Evolutionary conservation across 306 rosid genomes (phyloP).

Genomic region (Parietaria judaica): DNA sequence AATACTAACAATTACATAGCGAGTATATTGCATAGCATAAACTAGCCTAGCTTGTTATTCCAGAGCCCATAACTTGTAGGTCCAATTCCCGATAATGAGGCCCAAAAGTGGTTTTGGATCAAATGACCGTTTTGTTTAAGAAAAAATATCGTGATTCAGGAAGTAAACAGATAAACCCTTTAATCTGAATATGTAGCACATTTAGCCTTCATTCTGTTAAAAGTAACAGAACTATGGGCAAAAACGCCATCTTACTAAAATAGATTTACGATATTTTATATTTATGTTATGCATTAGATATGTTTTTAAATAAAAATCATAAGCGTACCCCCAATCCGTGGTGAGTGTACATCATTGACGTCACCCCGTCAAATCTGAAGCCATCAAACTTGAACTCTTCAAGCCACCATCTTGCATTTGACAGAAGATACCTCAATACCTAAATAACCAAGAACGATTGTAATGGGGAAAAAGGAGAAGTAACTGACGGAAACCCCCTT

Average conservation of each 20-base stretch:
- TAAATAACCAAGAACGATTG: constrained; percentile 21
- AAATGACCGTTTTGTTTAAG: no score
- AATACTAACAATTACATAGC: no score
- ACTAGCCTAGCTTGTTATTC: no score
- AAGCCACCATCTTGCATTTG: constrained; percentile 99
- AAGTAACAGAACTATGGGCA: background rate
- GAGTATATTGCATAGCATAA: no score
- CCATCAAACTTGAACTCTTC: constrained; percentile 97
- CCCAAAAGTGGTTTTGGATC: no score
- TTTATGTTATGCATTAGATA: background rate
- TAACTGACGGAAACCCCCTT: background rate
- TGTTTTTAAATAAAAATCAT: background rate
- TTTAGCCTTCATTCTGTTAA: no score
- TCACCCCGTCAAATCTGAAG: constrained; percentile 94
- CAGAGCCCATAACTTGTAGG: no score
- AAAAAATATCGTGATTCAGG: no score
- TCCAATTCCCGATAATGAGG: no score
- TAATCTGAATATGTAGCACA: no score
- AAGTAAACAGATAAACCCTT: no score
- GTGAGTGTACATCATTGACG: constrained; percentile 99
- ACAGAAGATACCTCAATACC: constrained; percentile 88
- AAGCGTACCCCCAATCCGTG: constrained; percentile 75
- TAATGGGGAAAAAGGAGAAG: background rate
- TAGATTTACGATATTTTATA: background rate
- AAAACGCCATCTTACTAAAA: background rate